These are phyloP conservation scores for Blastobotrys proliferans DNA, from an alignment of 1,139 yeast species.

Conservation along the genomic window DNA sequence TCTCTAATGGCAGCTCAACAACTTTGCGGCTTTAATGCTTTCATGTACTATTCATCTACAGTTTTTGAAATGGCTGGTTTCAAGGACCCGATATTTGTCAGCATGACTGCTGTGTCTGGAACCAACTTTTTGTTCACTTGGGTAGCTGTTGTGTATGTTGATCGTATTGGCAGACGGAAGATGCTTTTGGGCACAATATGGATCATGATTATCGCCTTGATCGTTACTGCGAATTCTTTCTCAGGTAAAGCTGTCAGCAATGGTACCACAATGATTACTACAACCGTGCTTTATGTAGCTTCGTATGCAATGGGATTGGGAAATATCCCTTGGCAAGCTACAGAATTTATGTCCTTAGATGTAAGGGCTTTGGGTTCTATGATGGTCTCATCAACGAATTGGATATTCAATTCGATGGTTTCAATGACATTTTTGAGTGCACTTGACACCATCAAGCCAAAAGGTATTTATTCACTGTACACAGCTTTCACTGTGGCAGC, in stretches of 20 bases:
- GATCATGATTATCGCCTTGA: conserved; percentile 40
- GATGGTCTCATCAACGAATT: conserved; percentile 42
- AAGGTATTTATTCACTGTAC: conserved; percentile 40
- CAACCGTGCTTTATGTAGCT: conserved; percentile 42
- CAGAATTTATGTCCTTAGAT: conserved; percentile 44
- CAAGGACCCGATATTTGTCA: conserved; percentile 57
- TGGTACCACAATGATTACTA: conserved; percentile 27
- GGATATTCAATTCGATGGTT: conserved; percentile 42
- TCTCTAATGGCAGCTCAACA: conserved; percentile 72
- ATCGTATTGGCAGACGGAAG: conserved; percentile 58
- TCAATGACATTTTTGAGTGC: conserved; percentile 41
- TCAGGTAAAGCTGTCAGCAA: neutral
- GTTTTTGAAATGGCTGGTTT: conserved; percentile 59
- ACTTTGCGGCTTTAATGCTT: conserved; percentile 69
- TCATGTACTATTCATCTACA: conserved; percentile 70
- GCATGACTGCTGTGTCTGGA: conserved; percentile 55
- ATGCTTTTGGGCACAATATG: conserved; percentile 51
- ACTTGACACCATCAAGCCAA: conserved; percentile 32
- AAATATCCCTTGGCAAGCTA: conserved; percentile 47
- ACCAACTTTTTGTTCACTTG: conserved; percentile 65
- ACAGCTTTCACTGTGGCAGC: conserved; percentile 37
- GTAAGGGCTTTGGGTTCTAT: conserved; percentile 45
- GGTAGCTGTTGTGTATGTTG: conserved; percentile 55
- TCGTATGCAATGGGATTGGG: conserved; percentile 47
- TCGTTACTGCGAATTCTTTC: conserved; percentile 27